Conservation (phyloP, 163 green algal genomes). For the Volvox carteri region DNA sequence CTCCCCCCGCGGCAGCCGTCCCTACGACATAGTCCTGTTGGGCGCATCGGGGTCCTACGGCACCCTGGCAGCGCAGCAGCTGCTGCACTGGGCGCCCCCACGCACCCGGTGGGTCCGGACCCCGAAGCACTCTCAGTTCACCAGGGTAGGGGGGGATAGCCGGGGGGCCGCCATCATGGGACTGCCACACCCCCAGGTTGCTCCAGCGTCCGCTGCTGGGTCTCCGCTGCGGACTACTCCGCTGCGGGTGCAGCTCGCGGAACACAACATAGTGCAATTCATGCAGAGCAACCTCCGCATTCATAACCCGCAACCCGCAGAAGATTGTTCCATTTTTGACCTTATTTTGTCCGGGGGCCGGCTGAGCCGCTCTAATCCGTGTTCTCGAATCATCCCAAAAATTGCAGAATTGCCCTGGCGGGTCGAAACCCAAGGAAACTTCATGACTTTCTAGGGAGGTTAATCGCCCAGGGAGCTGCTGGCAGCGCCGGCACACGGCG, state of each 20-base stretch:
- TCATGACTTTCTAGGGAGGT: too few species aligned
- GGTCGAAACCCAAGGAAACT: neutral
- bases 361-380: neutral
- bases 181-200: neutral
- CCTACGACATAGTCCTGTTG: neutral
- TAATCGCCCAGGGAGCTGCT: too few species aligned
- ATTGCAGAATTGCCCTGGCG: neutral
- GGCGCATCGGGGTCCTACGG: slow-evolving; percentile 10
- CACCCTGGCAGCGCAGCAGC: neutral
- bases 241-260: neutral
- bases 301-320: neutral
- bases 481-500: neutral
- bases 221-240: neutral
- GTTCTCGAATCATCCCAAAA: neutral
- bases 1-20: too few species aligned
- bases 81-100: neutral
- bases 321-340: neutral
- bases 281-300: too few species aligned
- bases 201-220: neutral
- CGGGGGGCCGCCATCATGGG: neutral
- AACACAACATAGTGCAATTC: too few species aligned
- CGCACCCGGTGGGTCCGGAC: neutral
- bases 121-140: too few species aligned
- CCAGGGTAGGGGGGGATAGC: too few species aligned
- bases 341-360: neutral